Conservation (phyloP, 2,329 filamentous ascomycete species). For the Mollisia scopiformis region DNA sequence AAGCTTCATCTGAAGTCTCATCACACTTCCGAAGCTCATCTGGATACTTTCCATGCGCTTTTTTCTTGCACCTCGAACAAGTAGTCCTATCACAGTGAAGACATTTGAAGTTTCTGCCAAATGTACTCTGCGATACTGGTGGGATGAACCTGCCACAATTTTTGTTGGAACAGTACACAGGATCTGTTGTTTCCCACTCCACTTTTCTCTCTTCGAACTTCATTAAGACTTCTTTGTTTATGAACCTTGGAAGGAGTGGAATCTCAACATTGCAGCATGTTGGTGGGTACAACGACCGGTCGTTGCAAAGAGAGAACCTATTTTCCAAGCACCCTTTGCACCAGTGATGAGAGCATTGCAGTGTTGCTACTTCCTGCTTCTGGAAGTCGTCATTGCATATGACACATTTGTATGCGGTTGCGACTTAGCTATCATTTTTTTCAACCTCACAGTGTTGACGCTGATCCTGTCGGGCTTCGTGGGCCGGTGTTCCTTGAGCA, state of each 20-base stretch:
- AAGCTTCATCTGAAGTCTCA: conserved; percentile 38
- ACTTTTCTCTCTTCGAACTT: conserved; percentile 47
- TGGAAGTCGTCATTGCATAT: conserved; percentile 1
- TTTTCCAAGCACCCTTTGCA: conserved; percentile 50
- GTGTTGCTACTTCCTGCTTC: conserved; percentile 15
- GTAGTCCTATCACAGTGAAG: conserved; percentile 45
- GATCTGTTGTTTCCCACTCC: conserved; percentile 51
- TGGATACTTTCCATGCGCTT: conserved; percentile 51
- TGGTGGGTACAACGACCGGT: conserved; percentile 58
- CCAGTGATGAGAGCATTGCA: conserved; percentile 51
- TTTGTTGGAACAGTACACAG: conserved; percentile 52
- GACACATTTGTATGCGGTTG: neutral
- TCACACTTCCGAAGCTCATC: conserved; percentile 34
- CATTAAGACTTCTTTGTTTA: conserved; percentile 35
- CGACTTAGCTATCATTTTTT: too few species aligned
- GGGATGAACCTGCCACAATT: conserved; percentile 52
- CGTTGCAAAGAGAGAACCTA: conserved; percentile 48
- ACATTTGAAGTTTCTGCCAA: conserved; percentile 44
- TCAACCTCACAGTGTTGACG: too few species aligned
- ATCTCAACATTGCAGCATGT: conserved; percentile 53
- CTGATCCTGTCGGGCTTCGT: too few species aligned
- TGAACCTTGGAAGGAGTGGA: conserved; percentile 11
- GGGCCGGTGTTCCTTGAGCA: too few species aligned
- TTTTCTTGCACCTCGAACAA: conserved; percentile 53
- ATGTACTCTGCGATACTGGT: conserved; percentile 33